phyloP scores from a whole-genome alignment of 2,329 filamentous ascomycete species.

The Cercospora citrullina region DNA sequence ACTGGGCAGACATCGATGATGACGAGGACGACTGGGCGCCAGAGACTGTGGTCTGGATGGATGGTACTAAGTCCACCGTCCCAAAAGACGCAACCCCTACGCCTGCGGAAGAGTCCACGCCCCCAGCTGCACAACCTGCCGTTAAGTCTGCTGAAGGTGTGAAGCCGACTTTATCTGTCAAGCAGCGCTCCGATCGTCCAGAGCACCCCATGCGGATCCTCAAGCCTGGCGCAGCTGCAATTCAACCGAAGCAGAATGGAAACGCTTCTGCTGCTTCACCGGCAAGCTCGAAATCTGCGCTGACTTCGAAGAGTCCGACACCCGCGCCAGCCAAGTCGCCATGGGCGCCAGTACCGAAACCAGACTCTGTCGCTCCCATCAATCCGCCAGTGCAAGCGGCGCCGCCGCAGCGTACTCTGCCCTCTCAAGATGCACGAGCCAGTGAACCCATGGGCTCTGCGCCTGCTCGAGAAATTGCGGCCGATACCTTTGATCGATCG shows the following conservation, averaged over 20 bases:
- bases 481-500: slow-evolving; percentile 87
- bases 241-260: slow-evolving; percentile 40
- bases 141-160: slow-evolving; percentile 31
- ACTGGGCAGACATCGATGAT: slow-evolving; percentile 88
- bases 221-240: slow-evolving; percentile 47
- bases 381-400: slow-evolving; percentile 54
- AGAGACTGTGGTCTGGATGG: slow-evolving; percentile 83
- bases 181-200: slow-evolving; percentile 39
- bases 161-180: slow-evolving; percentile 36
- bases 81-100: slow-evolving; percentile 48
- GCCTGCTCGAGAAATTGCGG: slow-evolving; percentile 78
- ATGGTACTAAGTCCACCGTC: slow-evolving; percentile 79
- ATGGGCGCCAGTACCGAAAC: slow-evolving; percentile 82
- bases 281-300: slow-evolving; percentile 58
- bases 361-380: slow-evolving; percentile 76
- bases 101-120: slow-evolving; percentile 20
- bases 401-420: slow-evolving; percentile 42
- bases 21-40: slow-evolving; percentile 86
- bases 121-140: slow-evolving; percentile 27
- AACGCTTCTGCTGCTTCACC: slow-evolving; percentile 59
- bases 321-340: slow-evolving; percentile 80
- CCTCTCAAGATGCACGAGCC: slow-evolving; percentile 56
- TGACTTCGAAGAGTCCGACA: slow-evolving; percentile 70
- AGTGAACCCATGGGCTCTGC: slow-evolving; percentile 57
- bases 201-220: slow-evolving; percentile 51